Percentiles rank a stretch among this genome's conserved stretches.
Evolutionary conservation across 2,329 filamentous ascomycete genomes (phyloP).

Genomic region (Colletotrichum lini): DNA sequence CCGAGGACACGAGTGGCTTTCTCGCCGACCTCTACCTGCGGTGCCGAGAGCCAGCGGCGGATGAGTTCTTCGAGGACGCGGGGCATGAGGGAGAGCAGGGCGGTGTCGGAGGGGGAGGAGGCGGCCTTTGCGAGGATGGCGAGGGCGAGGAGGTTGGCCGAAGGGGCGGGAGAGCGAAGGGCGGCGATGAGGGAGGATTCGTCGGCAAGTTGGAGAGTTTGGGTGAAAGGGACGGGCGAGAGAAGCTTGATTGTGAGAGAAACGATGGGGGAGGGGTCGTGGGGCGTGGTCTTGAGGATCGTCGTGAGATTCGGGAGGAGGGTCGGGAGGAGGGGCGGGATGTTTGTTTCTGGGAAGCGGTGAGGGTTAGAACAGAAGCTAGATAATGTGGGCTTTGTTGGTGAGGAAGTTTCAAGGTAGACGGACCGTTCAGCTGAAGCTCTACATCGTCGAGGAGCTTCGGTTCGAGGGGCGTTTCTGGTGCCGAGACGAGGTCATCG

Average conservation of each 20-base stretch:
- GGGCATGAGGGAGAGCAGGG: slow-evolving; percentile 65
- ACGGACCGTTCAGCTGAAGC: slow-evolving; percentile 69
- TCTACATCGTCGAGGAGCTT: slow-evolving; percentile 72
- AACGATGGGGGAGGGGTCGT: slow-evolving; percentile 66
- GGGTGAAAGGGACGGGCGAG: slow-evolving; percentile 65
- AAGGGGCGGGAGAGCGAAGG: slow-evolving; percentile 66
- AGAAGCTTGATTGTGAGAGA: slow-evolving; percentile 70
- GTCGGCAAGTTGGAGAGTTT: slow-evolving; percentile 66
- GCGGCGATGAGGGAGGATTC: slow-evolving; percentile 66
- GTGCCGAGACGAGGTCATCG: slow-evolving; percentile 61
- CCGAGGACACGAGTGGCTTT: slow-evolving; percentile 65
- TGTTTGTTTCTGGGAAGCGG: slow-evolving; percentile 62
- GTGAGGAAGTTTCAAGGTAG: background rate
- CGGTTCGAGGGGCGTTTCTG: slow-evolving; percentile 58
- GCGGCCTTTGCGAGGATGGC: slow-evolving; percentile 70
- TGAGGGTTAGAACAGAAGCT: background rate
- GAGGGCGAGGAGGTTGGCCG: slow-evolving; percentile 71
- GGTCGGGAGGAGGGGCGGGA: slow-evolving; percentile 51
- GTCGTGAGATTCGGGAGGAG: slow-evolving; percentile 55
- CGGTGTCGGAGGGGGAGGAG: slow-evolving; percentile 61
- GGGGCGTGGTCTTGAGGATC: slow-evolving; percentile 65
- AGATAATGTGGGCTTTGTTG: slow-evolving; percentile 3
- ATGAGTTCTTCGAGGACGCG: slow-evolving; percentile 64
- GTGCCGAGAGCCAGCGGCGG: slow-evolving; percentile 66
- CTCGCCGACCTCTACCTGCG: slow-evolving; percentile 70